These are phyloP conservation scores for Collybiopsis confluens DNA, from an alignment of 768 basidiomycete genomes.

Conservation along the genomic window DNA sequence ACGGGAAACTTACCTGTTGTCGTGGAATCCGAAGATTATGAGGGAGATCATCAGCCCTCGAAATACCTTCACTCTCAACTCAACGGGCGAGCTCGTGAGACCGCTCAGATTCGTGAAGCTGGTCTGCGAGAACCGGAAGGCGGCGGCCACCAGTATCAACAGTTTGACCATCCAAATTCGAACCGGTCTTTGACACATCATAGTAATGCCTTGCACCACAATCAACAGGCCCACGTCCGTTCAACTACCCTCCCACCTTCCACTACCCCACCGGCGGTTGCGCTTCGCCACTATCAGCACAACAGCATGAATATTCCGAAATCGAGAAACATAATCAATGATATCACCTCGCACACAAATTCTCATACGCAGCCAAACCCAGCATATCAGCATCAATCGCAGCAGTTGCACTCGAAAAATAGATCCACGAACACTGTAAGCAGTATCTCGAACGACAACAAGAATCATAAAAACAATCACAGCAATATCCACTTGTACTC, in stretches of 20 bases:
- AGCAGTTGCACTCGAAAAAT: conserved; percentile 19
- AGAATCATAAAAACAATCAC: conserved; percentile 13
- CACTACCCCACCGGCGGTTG: conserved; percentile 18
- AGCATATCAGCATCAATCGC: conserved; percentile 12
- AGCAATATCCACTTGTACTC: conserved; percentile 19
- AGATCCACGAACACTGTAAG: conserved; percentile 20
- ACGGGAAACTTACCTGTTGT: conserved; percentile 1
- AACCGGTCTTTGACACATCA: conserved; percentile 8
- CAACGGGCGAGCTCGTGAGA: not conserved
- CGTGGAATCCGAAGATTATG: conserved; percentile 2
- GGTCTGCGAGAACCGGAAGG: not conserved
- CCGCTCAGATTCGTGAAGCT: not conserved
- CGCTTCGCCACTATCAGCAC: conserved; percentile 42
- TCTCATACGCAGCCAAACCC: conserved; percentile 12
- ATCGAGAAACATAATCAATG: conserved; percentile 28
- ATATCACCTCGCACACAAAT: conserved; percentile 17
- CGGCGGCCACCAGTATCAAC: not conserved
- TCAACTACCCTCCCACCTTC: conserved; percentile 44
- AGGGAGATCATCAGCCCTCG: not conserved
- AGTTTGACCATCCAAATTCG: not conserved
- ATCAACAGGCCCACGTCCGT: conserved; percentile 33
- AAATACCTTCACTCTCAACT: conserved; percentile 9
- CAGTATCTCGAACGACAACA: conserved; percentile 16
- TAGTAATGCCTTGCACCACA: conserved; percentile 11
- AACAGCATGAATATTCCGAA: conserved; percentile 43